Base-by-base conservation (phyloP, 768 basidiomycete genomes). In the Phlebiopsis gigantea region DNA sequence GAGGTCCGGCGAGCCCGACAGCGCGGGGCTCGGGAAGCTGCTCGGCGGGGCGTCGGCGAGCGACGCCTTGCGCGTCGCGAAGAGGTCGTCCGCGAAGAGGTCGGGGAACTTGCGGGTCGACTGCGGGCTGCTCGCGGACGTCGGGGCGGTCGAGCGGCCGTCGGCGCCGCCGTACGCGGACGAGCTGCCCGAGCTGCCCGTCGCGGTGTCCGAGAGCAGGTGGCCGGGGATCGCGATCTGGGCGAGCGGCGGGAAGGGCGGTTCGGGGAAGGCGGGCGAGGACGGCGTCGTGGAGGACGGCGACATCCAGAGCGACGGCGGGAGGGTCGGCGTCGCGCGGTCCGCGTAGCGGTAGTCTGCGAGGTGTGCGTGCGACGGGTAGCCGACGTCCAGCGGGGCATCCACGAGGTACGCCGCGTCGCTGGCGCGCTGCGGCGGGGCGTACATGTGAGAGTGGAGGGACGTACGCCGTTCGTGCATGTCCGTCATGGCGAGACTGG, bases 261-360 rank as follows among this genome's bases (percentile, higher is more conserved):
- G 55, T 17, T 60, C 61, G 58, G 75, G 50, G 46, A 63, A 64
- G 42, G 60, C 67, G 6, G 79, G 73, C 26, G 79, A 73, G 21
- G 77, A 67, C 4, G 79, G 72, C 14, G 79, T 69, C 8, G 81
- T 68, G 41, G 79, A 78, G 5, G 81, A 72, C 46, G 88, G 80
- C 12, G 90, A 90, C 90, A 92, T 91, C 90, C 89, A 92, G 41
- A 91, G 72, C 41, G 89, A 88, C 2, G 90, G 88, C 46, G 85
- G 86, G 44, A 90, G 72, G 55, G 80, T 79, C 30, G 75, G 64
- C 59, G 75, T 73, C 46, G 78, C 77, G 64, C 79, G 82, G 63
- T 85, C 82, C 62, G 75, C 63, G 53, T 66, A 58, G 34, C 64
- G 62, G 21, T 56, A 51, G 48, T 65, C 58, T 3, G 63, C 30